Conservation (phyloP, 129 eudicot species). For the Erigeron canadensis region DNA sequence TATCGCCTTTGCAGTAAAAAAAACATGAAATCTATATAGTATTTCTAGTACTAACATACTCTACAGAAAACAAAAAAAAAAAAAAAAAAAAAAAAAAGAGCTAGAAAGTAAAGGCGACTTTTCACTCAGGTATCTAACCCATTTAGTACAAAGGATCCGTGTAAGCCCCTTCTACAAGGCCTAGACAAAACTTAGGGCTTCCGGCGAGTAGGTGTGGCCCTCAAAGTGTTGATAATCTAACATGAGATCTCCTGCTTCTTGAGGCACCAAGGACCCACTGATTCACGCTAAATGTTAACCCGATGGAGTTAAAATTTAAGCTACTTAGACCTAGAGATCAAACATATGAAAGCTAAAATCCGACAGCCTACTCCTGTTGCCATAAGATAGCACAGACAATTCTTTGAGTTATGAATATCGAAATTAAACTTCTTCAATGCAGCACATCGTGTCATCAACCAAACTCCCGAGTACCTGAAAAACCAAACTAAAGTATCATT, state of each 20-base stretch:
- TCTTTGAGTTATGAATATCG: constrained; percentile 46
- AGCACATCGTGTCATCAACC: constrained; percentile 85
- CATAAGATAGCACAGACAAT: constrained; percentile 49
- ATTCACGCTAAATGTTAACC: constrained; percentile 6
- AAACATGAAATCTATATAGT: not conserved
- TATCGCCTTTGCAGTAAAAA: no score
- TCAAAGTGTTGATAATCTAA: constrained; percentile 18
- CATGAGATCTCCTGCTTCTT: constrained; percentile 4
- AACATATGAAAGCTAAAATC: constrained; percentile 60
- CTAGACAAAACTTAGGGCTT: not conserved
- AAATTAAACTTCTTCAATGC: constrained; percentile 55
- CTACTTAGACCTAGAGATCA: constrained; percentile 43
- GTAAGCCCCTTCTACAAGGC: not conserved
- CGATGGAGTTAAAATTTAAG: not conserved
- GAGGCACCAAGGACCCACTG: not conserved
- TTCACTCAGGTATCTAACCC: constrained; percentile 1
- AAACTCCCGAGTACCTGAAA: constrained; percentile 75
- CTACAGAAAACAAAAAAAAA: not conserved
- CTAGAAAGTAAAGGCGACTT: not conserved
- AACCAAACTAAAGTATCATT: not conserved
- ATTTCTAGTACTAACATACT: not conserved
- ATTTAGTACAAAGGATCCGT: not conserved
- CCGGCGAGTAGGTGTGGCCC: not conserved
- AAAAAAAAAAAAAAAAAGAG: not conserved
- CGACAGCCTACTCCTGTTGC: constrained; percentile 52